phyloP scores from a whole-genome alignment of 768 basidiomycete genomes.

The Mycena belliarum region DNA sequence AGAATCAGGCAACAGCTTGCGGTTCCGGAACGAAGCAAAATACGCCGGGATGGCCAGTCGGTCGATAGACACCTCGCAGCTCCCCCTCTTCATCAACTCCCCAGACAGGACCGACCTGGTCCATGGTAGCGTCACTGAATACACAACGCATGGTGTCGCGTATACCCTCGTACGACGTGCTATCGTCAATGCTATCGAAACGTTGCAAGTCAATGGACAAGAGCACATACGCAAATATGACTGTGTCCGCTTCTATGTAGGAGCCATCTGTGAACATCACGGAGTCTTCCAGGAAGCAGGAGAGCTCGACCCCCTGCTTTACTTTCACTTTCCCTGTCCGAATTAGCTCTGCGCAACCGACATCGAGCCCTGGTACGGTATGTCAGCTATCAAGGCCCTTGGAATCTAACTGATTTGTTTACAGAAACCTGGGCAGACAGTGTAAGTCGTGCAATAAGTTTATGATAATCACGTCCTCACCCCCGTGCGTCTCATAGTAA shows the following conservation, averaged over 20 bases:
- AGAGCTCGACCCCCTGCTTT: slow-evolving; percentile 51
- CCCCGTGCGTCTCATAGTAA: slow-evolving; percentile 8
- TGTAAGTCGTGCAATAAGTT: not conserved
- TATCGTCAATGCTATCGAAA: slow-evolving; percentile 1
- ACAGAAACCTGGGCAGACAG: slow-evolving; percentile 7
- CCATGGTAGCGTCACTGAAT: slow-evolving; percentile 38
- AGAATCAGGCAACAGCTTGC: not conserved
- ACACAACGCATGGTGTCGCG: slow-evolving; percentile 30
- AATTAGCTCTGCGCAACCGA: slow-evolving; percentile 53
- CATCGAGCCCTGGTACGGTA: slow-evolving; percentile 36
- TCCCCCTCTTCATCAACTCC: slow-evolving; percentile 47
- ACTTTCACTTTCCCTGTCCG: slow-evolving; percentile 54
- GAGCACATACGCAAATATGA: slow-evolving; percentile 43
- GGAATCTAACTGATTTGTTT: not conserved
- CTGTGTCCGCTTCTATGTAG: slow-evolving; percentile 41
- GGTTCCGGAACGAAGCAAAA: not conserved
- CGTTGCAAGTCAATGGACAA: not conserved
- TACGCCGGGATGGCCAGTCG: slow-evolving; percentile 45
- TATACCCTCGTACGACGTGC: slow-evolving; percentile 36
- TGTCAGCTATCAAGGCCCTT: not conserved
- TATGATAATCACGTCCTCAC: not conserved
- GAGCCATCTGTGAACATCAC: slow-evolving; percentile 42
- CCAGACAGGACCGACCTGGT: slow-evolving; percentile 33
- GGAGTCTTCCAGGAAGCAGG: slow-evolving; percentile 32
- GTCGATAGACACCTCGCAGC: slow-evolving; percentile 36